Base-by-base conservation (phyloP, 208 protist genomes). In the Porcisia deanei region DNA sequence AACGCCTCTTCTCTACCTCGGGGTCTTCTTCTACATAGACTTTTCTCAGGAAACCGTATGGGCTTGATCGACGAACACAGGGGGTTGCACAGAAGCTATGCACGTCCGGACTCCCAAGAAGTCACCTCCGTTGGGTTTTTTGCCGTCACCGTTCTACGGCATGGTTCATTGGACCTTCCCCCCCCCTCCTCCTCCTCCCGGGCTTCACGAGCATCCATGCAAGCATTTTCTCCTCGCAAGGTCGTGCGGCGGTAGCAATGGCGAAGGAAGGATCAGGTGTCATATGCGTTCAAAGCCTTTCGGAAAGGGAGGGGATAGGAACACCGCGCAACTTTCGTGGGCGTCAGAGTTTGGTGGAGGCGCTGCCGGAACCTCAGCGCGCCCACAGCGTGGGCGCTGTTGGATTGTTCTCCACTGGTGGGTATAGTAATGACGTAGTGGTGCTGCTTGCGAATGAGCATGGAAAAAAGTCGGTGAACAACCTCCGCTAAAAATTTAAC, bases 401-500 rank as follows among this genome's bases (percentile, higher is more conserved):
- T 30, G 30, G 30, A 30, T 30, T 30, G 30, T 30, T 30, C 30
- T 30, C 30, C 30, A 30, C 30, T 30, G 30, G 30, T 30, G 30
- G 30, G 30, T n/a, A n/a, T n/a, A n/a, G n/a, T 30, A 30, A 30
- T 30, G 30, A 30, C 30, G 30, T 30, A 30, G 30, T 30, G 30
- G 30, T 30, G 30, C 30, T 30, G 30, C 30, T 30, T 30, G 30
- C 30, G 30, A 30, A 30, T 30, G 30, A 30, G 0, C 30, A 30
- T 30, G 30, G 30, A 30, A 30, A 30, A 30, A 30, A 30, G 30
- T 30, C 30, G 30, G 30, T 30, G 30, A 30, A 30, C 30, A 30
- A 0, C 30, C 0, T 30, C 30, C 30, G 30, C 30, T 30, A 30
- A 0, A 30, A 30, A 30, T 92, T 4, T 81, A 92, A 63, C 52